Base-by-base conservation (phyloP, 2,329 filamentous ascomycete species). In the Grosmannia clavigera region DNA sequence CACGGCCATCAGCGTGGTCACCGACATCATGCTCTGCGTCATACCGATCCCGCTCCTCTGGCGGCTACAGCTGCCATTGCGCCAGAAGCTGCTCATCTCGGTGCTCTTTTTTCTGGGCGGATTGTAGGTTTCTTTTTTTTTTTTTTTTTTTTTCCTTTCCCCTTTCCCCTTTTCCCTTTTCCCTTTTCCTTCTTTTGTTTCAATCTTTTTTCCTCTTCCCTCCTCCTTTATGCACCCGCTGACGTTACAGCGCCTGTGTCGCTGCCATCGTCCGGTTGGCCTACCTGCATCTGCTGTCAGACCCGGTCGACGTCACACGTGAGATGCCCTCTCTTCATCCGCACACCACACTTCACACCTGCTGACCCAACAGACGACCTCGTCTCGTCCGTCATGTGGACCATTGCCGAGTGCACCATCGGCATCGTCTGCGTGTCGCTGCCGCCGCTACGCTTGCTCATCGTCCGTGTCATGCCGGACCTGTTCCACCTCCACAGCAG, bases 361-460 rank as follows among this genome's bases (percentile, higher is more conserved):
- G 35, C 40, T 29, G 3, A 40, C n/a, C 5, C 1, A 22, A 19
- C 35, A 71, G 70, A 68, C 59, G 66, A 66, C 59, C 65, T 71
- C 35, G 66, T 67, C 22, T 62, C 63, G 0, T 67, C 67, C 54
- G 63, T 70, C 53, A 65, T 70, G 60, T 71, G 69, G 68, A 68
- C 69, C 7, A 64, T 70, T 35, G 66, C 70, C 35, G 70, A 72
- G 61, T 67, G 67, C 56, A 68, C 66, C 33, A 63, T 71, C 14
- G 69, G 67, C 55, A 72, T 72, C 61, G 65, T 70, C 38, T 71
- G 69, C 61, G 69, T 69, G 11, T 72, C 70, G 7, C 61, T 71
- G n/a, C 70, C 70, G 3, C 67, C 67, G 10, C 64, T 72, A 38
- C 62, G 68, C n/a, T 54, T 62, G 7, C 50, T 66, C 22, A 27